Evolutionary conservation across 192 early-diverging fungal genomes (phyloP).

Genomic region (Kickxella alabastrina): DNA sequence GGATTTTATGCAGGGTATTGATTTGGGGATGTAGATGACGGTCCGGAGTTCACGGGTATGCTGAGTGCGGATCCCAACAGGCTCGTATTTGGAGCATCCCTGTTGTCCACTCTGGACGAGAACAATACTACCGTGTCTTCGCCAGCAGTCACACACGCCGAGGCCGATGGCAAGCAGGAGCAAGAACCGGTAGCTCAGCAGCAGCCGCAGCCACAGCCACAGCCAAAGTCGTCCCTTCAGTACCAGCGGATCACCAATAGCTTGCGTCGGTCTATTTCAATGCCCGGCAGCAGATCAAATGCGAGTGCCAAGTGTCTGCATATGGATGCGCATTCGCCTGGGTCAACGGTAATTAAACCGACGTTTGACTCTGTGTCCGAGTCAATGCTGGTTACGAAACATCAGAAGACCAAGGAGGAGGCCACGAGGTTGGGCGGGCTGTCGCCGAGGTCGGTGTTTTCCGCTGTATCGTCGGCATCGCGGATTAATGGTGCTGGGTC

Average conservation of each 20-base stretch:
- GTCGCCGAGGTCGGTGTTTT: constrained; percentile 38
- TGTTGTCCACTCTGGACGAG: too few relatives aligned
- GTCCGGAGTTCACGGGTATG: constrained; percentile 44
- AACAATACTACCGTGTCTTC: background rate
- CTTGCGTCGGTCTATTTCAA: constrained; percentile 45
- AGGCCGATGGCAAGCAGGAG: too few relatives aligned
- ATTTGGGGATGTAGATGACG: constrained; percentile 16
- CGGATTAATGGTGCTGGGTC: constrained; percentile 18
- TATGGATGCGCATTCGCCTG: constrained; percentile 6
- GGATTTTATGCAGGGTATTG: constrained; percentile 39
- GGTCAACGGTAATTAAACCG: constrained; percentile 19
- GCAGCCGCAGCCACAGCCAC: too few relatives aligned
- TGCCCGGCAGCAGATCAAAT: constrained; percentile 20
- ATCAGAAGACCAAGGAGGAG: constrained; percentile 6
- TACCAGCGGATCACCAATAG: constrained; percentile 14
- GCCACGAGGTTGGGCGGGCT: constrained; percentile 14
- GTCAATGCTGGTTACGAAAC: constrained; percentile 20
- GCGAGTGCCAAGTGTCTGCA: constrained; percentile 2
- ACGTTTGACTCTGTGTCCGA: constrained; percentile 27
- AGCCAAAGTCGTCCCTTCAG: constrained; percentile 6
- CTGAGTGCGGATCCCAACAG: constrained; percentile 34
- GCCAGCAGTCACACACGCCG: background rate
- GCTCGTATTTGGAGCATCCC: constrained; percentile 22
- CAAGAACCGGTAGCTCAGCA: too few relatives aligned
- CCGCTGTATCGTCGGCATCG: constrained; percentile 39